These are phyloP conservation scores for Erysiphe pisi DNA, from an alignment of 2,329 filamentous ascomycete species.

Conservation along the genomic window DNA sequence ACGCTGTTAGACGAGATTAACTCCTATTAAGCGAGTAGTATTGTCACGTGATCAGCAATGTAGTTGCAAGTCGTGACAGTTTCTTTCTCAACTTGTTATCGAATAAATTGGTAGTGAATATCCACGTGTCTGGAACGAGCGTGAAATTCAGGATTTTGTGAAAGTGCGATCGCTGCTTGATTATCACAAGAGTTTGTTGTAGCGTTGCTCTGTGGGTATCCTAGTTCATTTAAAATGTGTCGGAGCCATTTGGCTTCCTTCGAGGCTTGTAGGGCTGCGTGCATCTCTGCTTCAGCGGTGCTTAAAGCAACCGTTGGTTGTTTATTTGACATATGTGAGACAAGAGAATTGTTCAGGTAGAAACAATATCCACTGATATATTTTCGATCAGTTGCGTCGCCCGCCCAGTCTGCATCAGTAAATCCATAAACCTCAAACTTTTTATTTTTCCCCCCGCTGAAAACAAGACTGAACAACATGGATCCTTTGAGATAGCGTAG, in stretches of 20 bases:
- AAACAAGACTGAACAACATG: no score
- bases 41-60: no score
- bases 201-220: background rate
- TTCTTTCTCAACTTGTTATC: no score
- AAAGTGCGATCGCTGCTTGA: background rate
- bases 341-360: background rate
- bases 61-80: no score
- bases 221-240: background rate
- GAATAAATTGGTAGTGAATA: no score
- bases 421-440: no score
- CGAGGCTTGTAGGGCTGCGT: background rate
- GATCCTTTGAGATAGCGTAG: no score
- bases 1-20: no score
- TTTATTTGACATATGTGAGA: background rate
- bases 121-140: no score
- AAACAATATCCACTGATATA: background rate
- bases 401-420: conserved; percentile 17
- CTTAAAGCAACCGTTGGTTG: background rate
- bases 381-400: background rate
- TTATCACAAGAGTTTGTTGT: conserved; percentile 4
- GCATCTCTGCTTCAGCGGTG: background rate
- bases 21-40: no score
- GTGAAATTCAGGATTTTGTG: no score
- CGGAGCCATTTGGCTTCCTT: background rate
- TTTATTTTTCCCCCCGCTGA: no score